phyloP scores from a whole-genome alignment of 2,329 filamentous ascomycete genomes.

The Trichoderma sp. region DNA sequence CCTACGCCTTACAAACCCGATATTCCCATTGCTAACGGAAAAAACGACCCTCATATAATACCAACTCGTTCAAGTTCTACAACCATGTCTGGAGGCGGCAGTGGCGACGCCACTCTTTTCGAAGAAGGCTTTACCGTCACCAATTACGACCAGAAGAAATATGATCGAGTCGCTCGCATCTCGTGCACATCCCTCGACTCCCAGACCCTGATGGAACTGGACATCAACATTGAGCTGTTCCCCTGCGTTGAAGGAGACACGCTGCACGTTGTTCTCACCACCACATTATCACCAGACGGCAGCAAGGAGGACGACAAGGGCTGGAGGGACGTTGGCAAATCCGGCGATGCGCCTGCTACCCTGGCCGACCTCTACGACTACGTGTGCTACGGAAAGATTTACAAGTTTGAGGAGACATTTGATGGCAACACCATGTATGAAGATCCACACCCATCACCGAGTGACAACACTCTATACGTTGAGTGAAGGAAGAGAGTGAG shows the following conservation, averaged over 20 bases:
- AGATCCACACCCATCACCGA: not conserved
- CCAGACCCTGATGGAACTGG: slow-evolving; percentile 77
- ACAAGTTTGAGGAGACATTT: slow-evolving; percentile 79
- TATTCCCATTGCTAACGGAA: not conserved
- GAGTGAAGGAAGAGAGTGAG: not conserved
- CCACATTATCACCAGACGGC: slow-evolving; percentile 84
- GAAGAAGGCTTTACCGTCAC: slow-evolving; percentile 89
- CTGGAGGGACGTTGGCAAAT: slow-evolving; percentile 75
- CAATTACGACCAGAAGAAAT: slow-evolving; percentile 80
- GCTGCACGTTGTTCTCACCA: slow-evolving; percentile 80
- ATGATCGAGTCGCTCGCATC: slow-evolving; percentile 92
- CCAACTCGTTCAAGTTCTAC: slow-evolving; percentile 29
- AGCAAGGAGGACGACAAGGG: slow-evolving; percentile 74
- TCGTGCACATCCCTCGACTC: slow-evolving; percentile 75
- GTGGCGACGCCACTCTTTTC: slow-evolving; percentile 89
- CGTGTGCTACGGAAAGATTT: slow-evolving; percentile 86
- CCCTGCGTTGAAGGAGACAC: slow-evolving; percentile 74
- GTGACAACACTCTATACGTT: not conserved
- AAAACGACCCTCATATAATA: not conserved
- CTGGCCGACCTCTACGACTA: slow-evolving; percentile 84
- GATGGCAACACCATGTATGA: slow-evolving; percentile 80
- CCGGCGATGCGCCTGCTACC: slow-evolving; percentile 58
- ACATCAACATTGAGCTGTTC: slow-evolving; percentile 94
- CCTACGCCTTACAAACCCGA: slow-evolving; percentile 11
- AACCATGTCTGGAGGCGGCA: slow-evolving; percentile 46